phyloP scores from a whole-genome alignment of 345 rosid species.

The Moringa oleifera region DNA sequence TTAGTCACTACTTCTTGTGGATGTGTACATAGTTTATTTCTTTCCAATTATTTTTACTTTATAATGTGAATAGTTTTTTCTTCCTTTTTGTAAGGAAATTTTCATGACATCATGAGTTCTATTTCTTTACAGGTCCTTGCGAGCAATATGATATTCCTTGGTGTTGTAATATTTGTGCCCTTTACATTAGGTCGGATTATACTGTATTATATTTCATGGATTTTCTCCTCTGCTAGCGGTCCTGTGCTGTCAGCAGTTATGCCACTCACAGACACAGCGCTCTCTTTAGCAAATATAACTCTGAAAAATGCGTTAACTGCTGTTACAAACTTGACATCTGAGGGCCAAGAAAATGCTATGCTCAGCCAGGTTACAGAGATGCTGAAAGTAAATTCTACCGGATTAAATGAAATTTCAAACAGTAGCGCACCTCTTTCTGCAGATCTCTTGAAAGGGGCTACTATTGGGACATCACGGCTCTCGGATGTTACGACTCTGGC shows the following conservation, averaged over 20 bases:
- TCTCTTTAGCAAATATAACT: conserved; percentile 66
- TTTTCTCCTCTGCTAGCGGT: conserved; percentile 76
- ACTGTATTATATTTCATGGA: conserved; percentile 66
- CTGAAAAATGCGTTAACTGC: conserved; percentile 66
- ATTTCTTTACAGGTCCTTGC: conserved; percentile 75
- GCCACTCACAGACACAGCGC: conserved; percentile 64
- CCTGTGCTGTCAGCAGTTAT: conserved; percentile 56
- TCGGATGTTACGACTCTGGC: conserved; percentile 96
- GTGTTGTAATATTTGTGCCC: conserved; percentile 87
- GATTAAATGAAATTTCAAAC: conserved; percentile 45
- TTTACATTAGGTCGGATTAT: conserved; percentile 84
- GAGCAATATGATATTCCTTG: conserved; percentile 99
- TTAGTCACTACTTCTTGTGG: neutral
- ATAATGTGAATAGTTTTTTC: too few relatives aligned
- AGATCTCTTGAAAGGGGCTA: conserved; percentile 60
- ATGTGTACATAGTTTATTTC: neutral
- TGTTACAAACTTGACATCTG: conserved; percentile 73
- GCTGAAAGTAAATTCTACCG: conserved; percentile 63
- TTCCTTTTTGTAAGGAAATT: neutral
- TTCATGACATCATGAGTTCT: conserved; percentile 5
- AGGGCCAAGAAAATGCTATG: conserved; percentile 51
- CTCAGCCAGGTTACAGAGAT: conserved; percentile 55
- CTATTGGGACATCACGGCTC: conserved; percentile 64
- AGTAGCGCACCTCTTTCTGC: conserved; percentile 45
- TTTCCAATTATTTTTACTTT: neutral